These are phyloP conservation scores for Penicillium sp. DNA, from an alignment of 2,329 filamentous ascomycete species.

Conservation along the genomic window DNA sequence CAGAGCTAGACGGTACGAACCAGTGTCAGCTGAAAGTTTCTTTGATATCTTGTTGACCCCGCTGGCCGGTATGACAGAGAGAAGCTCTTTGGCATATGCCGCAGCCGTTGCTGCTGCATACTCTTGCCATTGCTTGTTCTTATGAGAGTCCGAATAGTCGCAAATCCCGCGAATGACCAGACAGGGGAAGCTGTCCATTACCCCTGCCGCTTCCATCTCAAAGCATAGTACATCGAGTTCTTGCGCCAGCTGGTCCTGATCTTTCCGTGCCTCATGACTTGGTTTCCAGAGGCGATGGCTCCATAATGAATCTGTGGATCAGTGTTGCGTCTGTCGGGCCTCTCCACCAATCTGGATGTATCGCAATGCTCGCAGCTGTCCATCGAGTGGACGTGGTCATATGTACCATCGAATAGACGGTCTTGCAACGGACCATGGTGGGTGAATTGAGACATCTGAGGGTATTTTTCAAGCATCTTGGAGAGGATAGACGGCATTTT, in stretches of 20 bases:
- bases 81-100: conserved; percentile 24
- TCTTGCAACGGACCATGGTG: too few species aligned
- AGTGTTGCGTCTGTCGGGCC: too few species aligned
- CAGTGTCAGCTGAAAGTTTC: neutral
- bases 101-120: conserved; percentile 28
- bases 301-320: conserved; percentile 24
- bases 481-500: too few species aligned
- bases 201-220: conserved; percentile 25
- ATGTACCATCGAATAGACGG: too few species aligned
- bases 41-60: neutral
- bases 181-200: conserved; percentile 24
- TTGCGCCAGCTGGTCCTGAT: conserved; percentile 17
- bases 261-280: conserved; percentile 23
- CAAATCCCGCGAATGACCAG: conserved; percentile 29
- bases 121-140: conserved; percentile 27
- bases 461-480: too few species aligned
- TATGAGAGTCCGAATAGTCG: conserved; percentile 30
- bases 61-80: neutral
- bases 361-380: conserved; percentile 19
- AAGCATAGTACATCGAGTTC: conserved; percentile 24
- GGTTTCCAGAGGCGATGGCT: conserved; percentile 29
- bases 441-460: too few species aligned
- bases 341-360: conserved; percentile 11
- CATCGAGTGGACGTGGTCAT: too few species aligned
- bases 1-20: neutral